phyloP scores from a whole-genome alignment of 345 rosid genomes.

The Gossypium sturtianum region DNA sequence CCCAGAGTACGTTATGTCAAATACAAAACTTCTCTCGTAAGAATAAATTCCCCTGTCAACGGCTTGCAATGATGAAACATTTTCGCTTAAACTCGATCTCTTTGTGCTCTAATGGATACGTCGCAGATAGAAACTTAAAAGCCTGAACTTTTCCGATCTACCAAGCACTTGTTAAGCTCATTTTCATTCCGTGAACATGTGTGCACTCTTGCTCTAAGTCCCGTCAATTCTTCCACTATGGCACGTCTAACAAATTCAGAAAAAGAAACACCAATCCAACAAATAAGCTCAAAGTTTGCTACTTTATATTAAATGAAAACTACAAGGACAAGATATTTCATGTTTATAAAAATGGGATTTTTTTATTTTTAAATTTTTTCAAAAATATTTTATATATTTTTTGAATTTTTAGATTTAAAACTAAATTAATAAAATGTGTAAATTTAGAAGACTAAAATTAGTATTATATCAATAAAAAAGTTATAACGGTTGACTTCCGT shows the following conservation, averaged over 20 bases:
- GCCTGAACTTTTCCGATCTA: conserved; percentile 41
- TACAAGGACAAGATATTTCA: too few relatives aligned
- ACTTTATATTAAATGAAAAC: background rate
- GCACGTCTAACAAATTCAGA: conserved; percentile 43
- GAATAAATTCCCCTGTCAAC: too few relatives aligned
- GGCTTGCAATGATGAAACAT: conserved; percentile 38
- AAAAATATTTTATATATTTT: too few relatives aligned
- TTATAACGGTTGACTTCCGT: too few relatives aligned
- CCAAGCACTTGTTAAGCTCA: conserved; percentile 40
- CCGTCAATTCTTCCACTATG: conserved; percentile 61
- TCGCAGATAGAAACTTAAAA: conserved; percentile 50
- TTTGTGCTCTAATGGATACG: conserved; percentile 39
- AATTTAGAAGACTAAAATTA: too few relatives aligned
- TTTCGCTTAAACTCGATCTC: conserved; percentile 40
- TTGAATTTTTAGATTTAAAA: too few relatives aligned
- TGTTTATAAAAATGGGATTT: too few relatives aligned
- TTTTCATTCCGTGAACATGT: conserved; percentile 55
- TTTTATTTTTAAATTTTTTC: too few relatives aligned
- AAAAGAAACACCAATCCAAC: background rate
- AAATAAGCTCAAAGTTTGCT: background rate
- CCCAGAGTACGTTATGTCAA: too few relatives aligned
- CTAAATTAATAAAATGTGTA: too few relatives aligned
- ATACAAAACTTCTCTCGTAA: too few relatives aligned
- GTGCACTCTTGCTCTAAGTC: conserved; percentile 63
- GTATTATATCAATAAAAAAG: too few relatives aligned